These are phyloP conservation scores for Jacaranda mimosifolia DNA, from an alignment of 257 asterid genomes.

Conservation along the genomic window DNA sequence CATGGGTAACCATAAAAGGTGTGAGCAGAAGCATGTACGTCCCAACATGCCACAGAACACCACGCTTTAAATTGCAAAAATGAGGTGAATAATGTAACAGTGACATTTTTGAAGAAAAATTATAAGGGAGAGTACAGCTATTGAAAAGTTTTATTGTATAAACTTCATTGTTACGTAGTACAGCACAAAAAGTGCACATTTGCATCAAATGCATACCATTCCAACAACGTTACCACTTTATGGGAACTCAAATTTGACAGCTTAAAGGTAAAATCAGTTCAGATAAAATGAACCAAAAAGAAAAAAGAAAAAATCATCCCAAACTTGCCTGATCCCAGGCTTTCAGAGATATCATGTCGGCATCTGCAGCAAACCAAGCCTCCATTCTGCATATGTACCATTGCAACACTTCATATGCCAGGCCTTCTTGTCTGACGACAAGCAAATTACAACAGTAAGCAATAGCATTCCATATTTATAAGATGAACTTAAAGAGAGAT, in stretches of 20 bases:
- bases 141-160: background rate
- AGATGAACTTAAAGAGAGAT: constrained; percentile 7
- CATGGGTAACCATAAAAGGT: background rate
- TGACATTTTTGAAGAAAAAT: constrained; percentile 24
- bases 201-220: no score
- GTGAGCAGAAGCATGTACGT: background rate
- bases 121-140: background rate
- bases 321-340: constrained; percentile 96
- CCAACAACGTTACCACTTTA: constrained; percentile 23
- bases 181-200: no score
- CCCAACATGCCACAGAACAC: background rate
- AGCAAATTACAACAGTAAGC: constrained; percentile 32
- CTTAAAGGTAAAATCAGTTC: constrained; percentile 21
- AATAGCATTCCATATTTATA: constrained; percentile 33
- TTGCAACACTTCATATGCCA: constrained; percentile 86
- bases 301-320: background rate
- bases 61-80: constrained; percentile 17
- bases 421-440: constrained; percentile 76
- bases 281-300: background rate
- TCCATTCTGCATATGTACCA: constrained; percentile 99
- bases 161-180: constrained; percentile 21
- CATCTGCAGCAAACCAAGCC: constrained; percentile 99
- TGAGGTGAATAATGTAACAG: background rate
- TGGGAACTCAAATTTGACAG: constrained; percentile 19
- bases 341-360: constrained; percentile 92